Conservation (phyloP, 2,329 filamentous ascomycete species). For the Ceratocystis smalleyi region DNA sequence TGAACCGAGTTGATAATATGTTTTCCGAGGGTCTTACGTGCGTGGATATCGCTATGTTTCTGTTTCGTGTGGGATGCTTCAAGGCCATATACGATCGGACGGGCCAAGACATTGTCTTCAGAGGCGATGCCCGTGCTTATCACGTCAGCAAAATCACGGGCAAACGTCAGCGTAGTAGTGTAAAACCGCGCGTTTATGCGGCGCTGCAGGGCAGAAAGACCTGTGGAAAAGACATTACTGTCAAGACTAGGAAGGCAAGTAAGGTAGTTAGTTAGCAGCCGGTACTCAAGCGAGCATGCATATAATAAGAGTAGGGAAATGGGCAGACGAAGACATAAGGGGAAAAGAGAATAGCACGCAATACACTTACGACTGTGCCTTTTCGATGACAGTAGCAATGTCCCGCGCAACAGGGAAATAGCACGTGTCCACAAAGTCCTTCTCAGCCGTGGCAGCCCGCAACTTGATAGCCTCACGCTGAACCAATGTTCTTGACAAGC, state of each 20-base stretch:
- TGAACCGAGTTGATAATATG: slow-evolving; percentile 75
- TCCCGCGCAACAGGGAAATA: slow-evolving; percentile 79
- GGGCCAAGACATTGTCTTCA: slow-evolving; percentile 23
- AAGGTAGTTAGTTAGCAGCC: slow-evolving; percentile 6
- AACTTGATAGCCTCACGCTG: slow-evolving; percentile 65
- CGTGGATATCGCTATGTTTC: slow-evolving; percentile 53
- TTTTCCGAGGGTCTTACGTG: slow-evolving; percentile 73
- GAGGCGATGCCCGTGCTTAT: slow-evolving; percentile 39
- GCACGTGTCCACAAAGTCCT: slow-evolving; percentile 67
- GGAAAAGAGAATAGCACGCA: not conserved
- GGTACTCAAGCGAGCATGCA: no score
- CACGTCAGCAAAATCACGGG: slow-evolving; percentile 39
- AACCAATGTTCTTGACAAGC: slow-evolving; percentile 54
- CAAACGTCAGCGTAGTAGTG: slow-evolving; percentile 41
- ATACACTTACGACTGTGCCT: slow-evolving; percentile 58
- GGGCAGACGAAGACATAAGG: no score
- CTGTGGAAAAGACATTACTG: slow-evolving; percentile 42
- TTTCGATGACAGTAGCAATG: slow-evolving; percentile 62
- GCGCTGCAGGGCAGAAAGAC: slow-evolving; percentile 34
- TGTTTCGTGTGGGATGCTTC: slow-evolving; percentile 37
- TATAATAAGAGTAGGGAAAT: no score
- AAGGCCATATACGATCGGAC: slow-evolving; percentile 23
- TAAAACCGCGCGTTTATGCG: slow-evolving; percentile 43
- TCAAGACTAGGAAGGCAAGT: slow-evolving; percentile 38
- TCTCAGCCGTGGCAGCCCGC: slow-evolving; percentile 58